A percentile compares a stretch with the other conserved stretches of the same genome.
Evolutionary conservation across 1,284 basidiomycete genomes (phyloP).

Genomic region (Earliella scabrosa): DNA sequence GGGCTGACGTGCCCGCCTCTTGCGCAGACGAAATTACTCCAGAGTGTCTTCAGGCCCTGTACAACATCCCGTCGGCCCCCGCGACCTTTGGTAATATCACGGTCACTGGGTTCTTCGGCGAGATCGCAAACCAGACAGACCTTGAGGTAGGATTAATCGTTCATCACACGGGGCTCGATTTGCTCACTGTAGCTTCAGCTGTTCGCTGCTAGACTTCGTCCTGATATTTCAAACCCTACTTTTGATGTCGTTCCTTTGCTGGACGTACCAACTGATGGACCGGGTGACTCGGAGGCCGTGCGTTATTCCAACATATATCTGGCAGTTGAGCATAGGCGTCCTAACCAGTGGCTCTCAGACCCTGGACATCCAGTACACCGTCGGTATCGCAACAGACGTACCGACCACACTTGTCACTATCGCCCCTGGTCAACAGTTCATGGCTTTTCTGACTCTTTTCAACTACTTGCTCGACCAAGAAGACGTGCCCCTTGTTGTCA

Average conservation of each 20-base stretch:
- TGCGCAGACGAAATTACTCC: conserved; percentile 44
- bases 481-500: conserved; percentile 35
- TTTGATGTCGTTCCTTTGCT: conserved; percentile 2
- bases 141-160: conserved; percentile 38
- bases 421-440: conserved; percentile 15
- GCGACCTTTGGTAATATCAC: conserved; percentile 48
- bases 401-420: conserved; percentile 21
- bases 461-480: conserved; percentile 34
- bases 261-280: neutral
- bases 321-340: neutral
- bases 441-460: conserved; percentile 36
- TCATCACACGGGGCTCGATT: neutral
- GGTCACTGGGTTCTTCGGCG: conserved; percentile 54
- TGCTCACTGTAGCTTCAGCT: conserved; percentile 34
- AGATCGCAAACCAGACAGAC: conserved; percentile 52
- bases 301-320: neutral
- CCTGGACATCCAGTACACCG: conserved; percentile 67
- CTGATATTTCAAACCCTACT: conserved; percentile 42
- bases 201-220: conserved; percentile 49
- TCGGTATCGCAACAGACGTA: conserved; percentile 58
- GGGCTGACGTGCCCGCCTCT: neutral
- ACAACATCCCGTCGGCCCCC: conserved; percentile 51
- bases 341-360: conserved; percentile 31
- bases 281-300: conserved; percentile 20
- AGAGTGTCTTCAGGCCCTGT: conserved; percentile 52